Evolutionary conservation across 2,329 filamentous ascomycete species (phyloP).

Genomic region (Phialocephala subalpina): DNA sequence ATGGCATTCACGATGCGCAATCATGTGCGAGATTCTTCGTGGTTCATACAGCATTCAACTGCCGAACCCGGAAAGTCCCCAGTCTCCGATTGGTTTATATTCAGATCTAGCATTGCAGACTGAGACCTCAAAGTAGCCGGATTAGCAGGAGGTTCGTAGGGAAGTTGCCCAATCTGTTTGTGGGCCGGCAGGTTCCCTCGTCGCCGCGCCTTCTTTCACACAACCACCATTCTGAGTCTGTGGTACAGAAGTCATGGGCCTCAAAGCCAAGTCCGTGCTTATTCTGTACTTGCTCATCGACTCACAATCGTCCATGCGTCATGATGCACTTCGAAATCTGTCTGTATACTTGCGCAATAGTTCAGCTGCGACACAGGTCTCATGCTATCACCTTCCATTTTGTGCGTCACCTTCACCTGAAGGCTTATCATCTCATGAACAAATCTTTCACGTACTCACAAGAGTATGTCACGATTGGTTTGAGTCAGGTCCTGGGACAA

Average conservation of each 20-base stretch:
- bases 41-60: background rate
- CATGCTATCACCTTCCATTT: background rate
- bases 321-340: background rate
- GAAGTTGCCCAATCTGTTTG: background rate
- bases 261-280: background rate
- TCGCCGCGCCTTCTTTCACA: background rate
- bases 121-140: background rate
- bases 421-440: background rate
- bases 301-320: background rate
- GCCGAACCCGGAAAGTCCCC: background rate
- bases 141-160: background rate
- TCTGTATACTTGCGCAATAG: background rate
- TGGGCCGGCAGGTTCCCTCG: background rate
- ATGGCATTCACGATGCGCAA: background rate
- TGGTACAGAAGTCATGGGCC: slow-evolving; percentile 1
- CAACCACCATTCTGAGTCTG: background rate
- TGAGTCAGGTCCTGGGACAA: background rate
- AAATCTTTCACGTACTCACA: background rate
- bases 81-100: background rate
- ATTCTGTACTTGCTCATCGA: background rate
- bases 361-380: background rate
- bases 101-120: background rate
- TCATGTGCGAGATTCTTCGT: background rate
- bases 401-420: background rate
- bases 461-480: background rate